A percentile compares a stretch with the other conserved stretches of the same genome.
Evolutionary conservation across 2,329 filamentous ascomycete species (phyloP).

Genomic region (Coniochaeta pulveracea): DNA sequence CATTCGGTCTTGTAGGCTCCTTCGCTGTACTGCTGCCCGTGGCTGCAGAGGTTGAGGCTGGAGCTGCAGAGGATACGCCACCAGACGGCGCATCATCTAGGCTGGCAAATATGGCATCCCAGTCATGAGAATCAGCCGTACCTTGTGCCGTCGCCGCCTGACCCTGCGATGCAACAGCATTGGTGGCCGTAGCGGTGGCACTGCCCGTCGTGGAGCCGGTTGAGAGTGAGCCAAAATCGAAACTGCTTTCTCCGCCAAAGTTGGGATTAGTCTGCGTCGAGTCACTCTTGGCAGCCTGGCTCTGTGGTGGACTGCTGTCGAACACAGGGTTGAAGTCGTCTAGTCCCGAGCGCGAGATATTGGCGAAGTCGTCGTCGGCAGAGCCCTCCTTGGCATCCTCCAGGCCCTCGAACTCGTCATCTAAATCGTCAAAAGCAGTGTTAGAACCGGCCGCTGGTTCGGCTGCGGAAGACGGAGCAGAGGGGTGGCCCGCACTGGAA

Average conservation of each 20-base stretch:
- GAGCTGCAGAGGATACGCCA: constrained; percentile 12
- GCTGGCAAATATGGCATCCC: constrained; percentile 88
- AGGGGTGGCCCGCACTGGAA: constrained; percentile 13
- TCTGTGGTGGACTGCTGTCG: constrained; percentile 53
- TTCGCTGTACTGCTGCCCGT: constrained; percentile 1
- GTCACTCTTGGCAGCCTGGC: constrained; percentile 36
- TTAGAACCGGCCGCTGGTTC: constrained; percentile 26
- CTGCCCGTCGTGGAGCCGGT: constrained; percentile 18
- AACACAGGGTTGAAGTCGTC: constrained; percentile 78
- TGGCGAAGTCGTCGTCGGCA: constrained; percentile 70
- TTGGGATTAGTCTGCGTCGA: constrained; percentile 17
- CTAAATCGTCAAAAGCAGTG: constrained; percentile 61
- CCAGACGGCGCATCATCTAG: constrained; percentile 42
- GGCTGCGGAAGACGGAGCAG: constrained; percentile 13
- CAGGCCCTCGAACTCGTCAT: constrained; percentile 71
- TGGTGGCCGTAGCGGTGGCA: constrained; percentile 20
- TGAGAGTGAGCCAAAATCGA: constrained; percentile 43
- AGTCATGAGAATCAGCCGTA: constrained; percentile 58
- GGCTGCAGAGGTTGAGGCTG: constrained; percentile 12
- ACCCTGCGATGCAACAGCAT: neutral
- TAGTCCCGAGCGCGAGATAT: constrained; percentile 56
- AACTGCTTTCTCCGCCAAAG: constrained; percentile 45
- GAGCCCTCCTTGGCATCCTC: constrained; percentile 75
- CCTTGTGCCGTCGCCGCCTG: constrained; percentile 12
- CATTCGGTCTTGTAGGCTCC: constrained; percentile 10